Evolutionary conservation across 2,329 filamentous ascomycete species (phyloP), one percentile per base, ranked within the genome.

Genomic region (Amylocarpus encephaloides): DNA sequence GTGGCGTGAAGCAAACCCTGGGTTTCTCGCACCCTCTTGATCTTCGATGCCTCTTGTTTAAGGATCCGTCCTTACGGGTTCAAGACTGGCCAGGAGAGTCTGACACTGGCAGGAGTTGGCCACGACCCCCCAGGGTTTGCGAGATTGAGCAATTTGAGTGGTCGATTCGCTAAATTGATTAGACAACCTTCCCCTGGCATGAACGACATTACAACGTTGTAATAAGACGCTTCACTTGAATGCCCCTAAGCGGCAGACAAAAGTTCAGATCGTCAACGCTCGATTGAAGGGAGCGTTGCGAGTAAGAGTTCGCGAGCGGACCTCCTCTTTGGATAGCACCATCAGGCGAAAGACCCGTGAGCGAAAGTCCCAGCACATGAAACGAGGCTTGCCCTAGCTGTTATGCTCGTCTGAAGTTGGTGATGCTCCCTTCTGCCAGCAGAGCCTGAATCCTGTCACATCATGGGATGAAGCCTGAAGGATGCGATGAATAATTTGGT

Each of bases 121-220:
- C 29, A 32, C 18, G 38, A 40, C 18, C 16, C 18, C 16, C 38
- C 41, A 34, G 16, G 16, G 22, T 18, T n/a, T 15, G 35, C 32
- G 22, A 49, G 39, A 49, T 49, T 49, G 41, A n/a, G 33, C 41
- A 49, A 49, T 49, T 38, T 49, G 41, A 39, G 22, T 49, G 47
- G 41, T 34, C n/a, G 35, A 33, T 11, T 26, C 19, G 9, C 13
- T 39, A 36, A 26, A 39, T 5, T 38, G 34, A 36, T 39, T 35
- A 7, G 13, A n/a, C 18, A 22, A 11, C 4, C 4, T 4, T 26
- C 7, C 22, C 22, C 22, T 26, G 22, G 7, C 22, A 4, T 7
- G 22, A 26, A 26, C 22, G 22, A 7, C 22, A 26, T 26, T 26
- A n/a, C n/a, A n/a, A n/a, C n/a, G n/a, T n/a, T n/a, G n/a, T n/a